Evolutionary conservation across 73 alveolate species (phyloP).

Genomic region (Urostyla sp.): DNA sequence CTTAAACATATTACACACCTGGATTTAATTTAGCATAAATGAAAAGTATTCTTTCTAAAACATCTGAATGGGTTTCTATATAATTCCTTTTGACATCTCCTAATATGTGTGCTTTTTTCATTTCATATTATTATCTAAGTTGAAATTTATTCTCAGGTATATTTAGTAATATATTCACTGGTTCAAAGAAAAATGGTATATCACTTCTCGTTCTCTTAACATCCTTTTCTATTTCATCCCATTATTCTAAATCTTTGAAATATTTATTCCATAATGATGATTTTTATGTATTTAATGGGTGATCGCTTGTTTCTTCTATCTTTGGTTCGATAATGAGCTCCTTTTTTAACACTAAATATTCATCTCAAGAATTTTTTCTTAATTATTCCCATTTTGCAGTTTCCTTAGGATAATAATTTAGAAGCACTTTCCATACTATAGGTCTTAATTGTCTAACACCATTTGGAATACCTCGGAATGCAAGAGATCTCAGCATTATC

Average conservation of each 20-base stretch:
- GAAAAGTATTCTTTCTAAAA: constrained; percentile 88
- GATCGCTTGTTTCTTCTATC: constrained; percentile 63
- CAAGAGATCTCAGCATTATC: constrained; percentile 48
- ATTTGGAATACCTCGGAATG: constrained; percentile 91
- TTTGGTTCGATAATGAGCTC: constrained; percentile 70
- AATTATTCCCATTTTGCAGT: constrained; percentile 88
- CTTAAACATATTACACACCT: constrained; percentile 93
- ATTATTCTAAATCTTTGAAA: constrained; percentile 85
- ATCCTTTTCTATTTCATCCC: constrained; percentile 96
- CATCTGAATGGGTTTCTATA: constrained; percentile 92
- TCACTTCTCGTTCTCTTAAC: constrained; percentile 94
- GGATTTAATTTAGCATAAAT: constrained; percentile 90
- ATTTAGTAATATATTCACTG: constrained; percentile 69
- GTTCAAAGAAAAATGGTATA: constrained; percentile 82
- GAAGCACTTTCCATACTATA: constrained; percentile 92
- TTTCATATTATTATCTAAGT: constrained; percentile 75
- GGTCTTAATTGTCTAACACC: constrained; percentile 86
- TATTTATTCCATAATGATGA: constrained; percentile 85
- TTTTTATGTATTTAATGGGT: constrained; percentile 74
- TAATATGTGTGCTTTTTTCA: constrained; percentile 78
- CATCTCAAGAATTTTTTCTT: constrained; percentile 54
- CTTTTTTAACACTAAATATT: constrained; percentile 76
- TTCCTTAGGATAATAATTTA: constrained; percentile 90
- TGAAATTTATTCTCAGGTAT: constrained; percentile 66
- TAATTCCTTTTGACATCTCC: constrained; percentile 75